Base-by-base conservation (phyloP, 345 rosid species). In the Euclidium syriacum region DNA sequence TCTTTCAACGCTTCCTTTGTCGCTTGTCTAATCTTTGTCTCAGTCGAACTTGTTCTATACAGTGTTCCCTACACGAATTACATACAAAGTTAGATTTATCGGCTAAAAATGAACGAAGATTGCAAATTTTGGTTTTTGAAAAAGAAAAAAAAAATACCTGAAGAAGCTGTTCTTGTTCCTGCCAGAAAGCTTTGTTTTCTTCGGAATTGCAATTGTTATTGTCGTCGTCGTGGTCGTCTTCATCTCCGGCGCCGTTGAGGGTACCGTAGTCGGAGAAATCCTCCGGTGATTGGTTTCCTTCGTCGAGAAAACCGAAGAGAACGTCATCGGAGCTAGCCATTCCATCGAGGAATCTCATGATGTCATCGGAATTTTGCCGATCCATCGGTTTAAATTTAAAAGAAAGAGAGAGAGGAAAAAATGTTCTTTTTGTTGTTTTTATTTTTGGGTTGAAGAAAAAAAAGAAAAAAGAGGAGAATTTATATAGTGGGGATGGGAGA, bases 181-280 rank as follows among this genome's bases (percentile, higher is more conserved):
- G 85, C 98, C 96, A 92, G 40, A 85, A 89, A n/a, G 24, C 70
- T 53, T 14, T 86, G 39, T 36, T 78, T 64, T 78, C 87, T 68
- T 83, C 82, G 10, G 66, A 65, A 59, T 58, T 48, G 52, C 63
- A 43, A 3, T 59, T 9, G 17, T 10, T 69, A 17, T 58, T 74
- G 3, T 36, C 71, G 4, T 66, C 78, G 1, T 74, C 67, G 6
- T 62, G 58, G 1, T 58, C 64, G 7, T 41, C 78, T 3, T 33
- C 38, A 5, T 61, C 78, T 10, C 6, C 49, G 43, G 35, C 61
- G 34, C 23, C 70, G 7, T 65, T 58, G 30, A 53, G 56, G 22
- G 50, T 68, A 3, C 44, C 59, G 20, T 61, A 42, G 38, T 58
- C 59, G 6, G 43, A 16, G 9, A 71, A 74, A 25, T 58, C 62